Base-by-base conservation (phyloP, 2,329 filamentous ascomycete species). In the Paracamarosporium sp. region DNA sequence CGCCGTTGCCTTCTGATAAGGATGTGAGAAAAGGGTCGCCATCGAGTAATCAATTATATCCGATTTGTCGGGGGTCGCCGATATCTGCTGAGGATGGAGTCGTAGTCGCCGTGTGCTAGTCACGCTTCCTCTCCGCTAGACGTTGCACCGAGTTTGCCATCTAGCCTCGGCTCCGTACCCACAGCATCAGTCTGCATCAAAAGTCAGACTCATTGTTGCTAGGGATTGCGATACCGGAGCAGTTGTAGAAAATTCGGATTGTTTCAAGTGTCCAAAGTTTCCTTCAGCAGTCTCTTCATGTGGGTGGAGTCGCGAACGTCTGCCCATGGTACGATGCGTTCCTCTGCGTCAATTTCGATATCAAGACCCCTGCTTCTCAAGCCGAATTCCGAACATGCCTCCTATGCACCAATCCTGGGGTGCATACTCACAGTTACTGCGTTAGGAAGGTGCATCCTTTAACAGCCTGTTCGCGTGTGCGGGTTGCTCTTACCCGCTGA, bases 381-480 rank as follows among this genome's bases (percentile, higher is more conserved):
- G 40, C 40, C 40, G 40, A 43, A 12, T 20, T 27, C 40, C 40
- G 24, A 30, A 46, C 15, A 28, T 22, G 11, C 30, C 17, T 24
- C 31, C 6, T 2, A 27, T n/a, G 4, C 46, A 31, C 33, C 46
- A 48, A 48, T 48, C 20, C 46, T 48, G 46, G 46, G 46, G 46
- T 38, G 46, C 46, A 48, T 17, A n/a, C n/a, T n/a, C n/a, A n/a
- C n/a, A n/a, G n/a, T n/a, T 48, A 36, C 46, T 48, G 13, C 20
- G 12, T 48, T 38, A 20, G 46, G 46, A 48, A 48, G 46, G 46
- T 48, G 30, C 46, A 25, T 33, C 44, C 17, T 33, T 40, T 17
- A n/a, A 9, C 36, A 40, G 36, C 40, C 9, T 27, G n/a, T 43
- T 25, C 22, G 15, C 22, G 9, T 13, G 25, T n/a, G n/a, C 22